Evolutionary conservation across 2,329 filamentous ascomycete genomes (phyloP).

Genomic region (Tolypocladium cylindrosporum): DNA sequence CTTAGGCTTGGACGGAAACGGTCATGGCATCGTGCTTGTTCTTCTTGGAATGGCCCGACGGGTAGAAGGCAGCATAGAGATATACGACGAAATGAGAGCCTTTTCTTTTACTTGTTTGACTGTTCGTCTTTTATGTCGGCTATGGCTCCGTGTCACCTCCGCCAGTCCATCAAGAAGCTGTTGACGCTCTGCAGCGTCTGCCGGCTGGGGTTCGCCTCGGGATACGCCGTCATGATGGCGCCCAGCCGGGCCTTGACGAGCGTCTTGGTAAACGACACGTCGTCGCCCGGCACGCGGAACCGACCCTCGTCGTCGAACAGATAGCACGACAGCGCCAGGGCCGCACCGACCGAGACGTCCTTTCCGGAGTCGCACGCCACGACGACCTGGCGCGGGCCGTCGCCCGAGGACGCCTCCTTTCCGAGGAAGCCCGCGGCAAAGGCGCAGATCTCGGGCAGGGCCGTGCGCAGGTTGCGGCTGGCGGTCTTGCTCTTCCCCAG

Average conservation of each 20-base stretch:
- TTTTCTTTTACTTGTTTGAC: neutral
- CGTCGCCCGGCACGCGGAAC: constrained; percentile 13
- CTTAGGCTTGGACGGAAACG: neutral
- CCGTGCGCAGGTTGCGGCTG: constrained; percentile 68
- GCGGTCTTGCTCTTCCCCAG: constrained; percentile 67
- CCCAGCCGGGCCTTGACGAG: constrained; percentile 68
- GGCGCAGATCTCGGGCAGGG: constrained; percentile 51
- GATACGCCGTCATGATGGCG: constrained; percentile 71
- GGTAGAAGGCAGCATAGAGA: constrained; percentile 7
- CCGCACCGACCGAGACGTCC: constrained; percentile 70
- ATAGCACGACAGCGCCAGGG: constrained; percentile 66
- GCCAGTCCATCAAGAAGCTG: constrained; percentile 67
- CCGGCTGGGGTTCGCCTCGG: constrained; percentile 73
- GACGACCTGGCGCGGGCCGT: constrained; percentile 26
- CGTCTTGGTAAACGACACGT: constrained; percentile 52
- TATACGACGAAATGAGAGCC: constrained; percentile 11
- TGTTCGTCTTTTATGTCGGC: neutral
- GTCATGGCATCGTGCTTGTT: constrained; percentile 1
- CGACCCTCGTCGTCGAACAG: constrained; percentile 57
- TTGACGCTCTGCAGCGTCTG: constrained; percentile 87
- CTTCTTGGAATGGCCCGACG: neutral
- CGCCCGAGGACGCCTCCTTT: neutral
- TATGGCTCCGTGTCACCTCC: constrained; percentile 11
- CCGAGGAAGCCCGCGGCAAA: constrained; percentile 38
- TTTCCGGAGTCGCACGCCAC: constrained; percentile 68